Conservation (phyloP, 495 filamentous ascomycete genomes). For the Aspergillus baeticus region DNA sequence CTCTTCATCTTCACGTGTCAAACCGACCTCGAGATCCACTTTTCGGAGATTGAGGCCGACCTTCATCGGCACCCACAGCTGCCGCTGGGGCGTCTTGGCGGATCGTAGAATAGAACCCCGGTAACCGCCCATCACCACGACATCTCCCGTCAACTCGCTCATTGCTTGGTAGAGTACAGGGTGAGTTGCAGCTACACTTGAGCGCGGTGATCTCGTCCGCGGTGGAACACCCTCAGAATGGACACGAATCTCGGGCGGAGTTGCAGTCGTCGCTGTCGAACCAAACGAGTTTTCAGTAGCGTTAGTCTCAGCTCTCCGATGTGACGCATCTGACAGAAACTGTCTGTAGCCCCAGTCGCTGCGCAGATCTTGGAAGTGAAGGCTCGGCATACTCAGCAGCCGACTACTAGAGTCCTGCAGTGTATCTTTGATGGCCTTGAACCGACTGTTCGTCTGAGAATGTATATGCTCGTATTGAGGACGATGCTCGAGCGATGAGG, state of each 20-base stretch:
- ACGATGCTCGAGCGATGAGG: slow-evolving; percentile 84
- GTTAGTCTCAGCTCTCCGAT: slow-evolving; percentile 19
- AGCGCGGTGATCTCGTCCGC: slow-evolving; percentile 26
- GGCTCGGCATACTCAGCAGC: slow-evolving; percentile 59
- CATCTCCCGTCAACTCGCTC: slow-evolving; percentile 72
- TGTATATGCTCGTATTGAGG: slow-evolving; percentile 77
- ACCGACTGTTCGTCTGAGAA: slow-evolving; percentile 74
- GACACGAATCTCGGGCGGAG: not conserved
- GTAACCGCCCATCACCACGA: slow-evolving; percentile 90
- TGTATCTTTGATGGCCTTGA: slow-evolving; percentile 91
- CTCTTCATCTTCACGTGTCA: slow-evolving; percentile 83
- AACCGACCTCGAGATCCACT: slow-evolving; percentile 85
- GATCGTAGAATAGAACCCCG: slow-evolving; percentile 85
- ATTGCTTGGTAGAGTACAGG: slow-evolving; percentile 64
- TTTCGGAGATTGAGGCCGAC: slow-evolving; percentile 90
- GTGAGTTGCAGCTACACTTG: slow-evolving; percentile 31
- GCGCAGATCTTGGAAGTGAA: slow-evolving; percentile 53
- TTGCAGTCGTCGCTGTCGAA: not conserved
- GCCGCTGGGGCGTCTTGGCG: slow-evolving; percentile 74
- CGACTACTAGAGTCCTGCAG: slow-evolving; percentile 76
- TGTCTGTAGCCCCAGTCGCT: slow-evolving; percentile 37
- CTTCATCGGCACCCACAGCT: slow-evolving; percentile 92
- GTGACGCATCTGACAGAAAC: slow-evolving; percentile 23
- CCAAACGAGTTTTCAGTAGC: not conserved
- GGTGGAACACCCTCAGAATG: not conserved